phyloP scores from a whole-genome alignment of 2,329 filamentous ascomycete genomes.

The Arachnopeziza araneosa region DNA sequence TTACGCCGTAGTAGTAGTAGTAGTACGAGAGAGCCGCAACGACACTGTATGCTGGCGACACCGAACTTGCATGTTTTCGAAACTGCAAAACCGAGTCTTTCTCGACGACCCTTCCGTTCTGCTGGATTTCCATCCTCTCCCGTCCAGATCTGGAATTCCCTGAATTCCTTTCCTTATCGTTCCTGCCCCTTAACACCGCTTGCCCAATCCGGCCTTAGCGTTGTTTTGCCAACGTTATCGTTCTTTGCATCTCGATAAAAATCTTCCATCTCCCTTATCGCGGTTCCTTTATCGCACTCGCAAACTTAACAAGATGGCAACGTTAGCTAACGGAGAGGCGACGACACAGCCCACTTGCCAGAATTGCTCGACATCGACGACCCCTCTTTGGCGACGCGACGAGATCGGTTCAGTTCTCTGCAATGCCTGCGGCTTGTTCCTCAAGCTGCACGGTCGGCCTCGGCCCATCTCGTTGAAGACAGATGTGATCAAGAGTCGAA shows the following conservation, averaged over 20 bases:
- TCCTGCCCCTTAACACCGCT: background rate
- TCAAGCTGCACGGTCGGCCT: slow-evolving; percentile 91
- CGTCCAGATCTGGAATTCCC: too few species aligned
- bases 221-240: background rate
- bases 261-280: slow-evolving; percentile 3
- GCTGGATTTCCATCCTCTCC: too few species aligned
- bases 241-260: background rate
- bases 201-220: background rate
- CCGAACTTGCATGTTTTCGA: too few species aligned
- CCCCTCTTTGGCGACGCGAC: slow-evolving; percentile 94
- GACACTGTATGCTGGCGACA: too few species aligned
- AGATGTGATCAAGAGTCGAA: slow-evolving; percentile 98
- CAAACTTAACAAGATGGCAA: slow-evolving; percentile 36
- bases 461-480: slow-evolving; percentile 96
- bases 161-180: background rate
- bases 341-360: slow-evolving; percentile 86
- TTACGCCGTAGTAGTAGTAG: too few species aligned
- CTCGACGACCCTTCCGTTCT: too few species aligned
- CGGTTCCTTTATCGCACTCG: background rate
- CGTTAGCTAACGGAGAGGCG: slow-evolving; percentile 45
- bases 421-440: slow-evolving; percentile 95
- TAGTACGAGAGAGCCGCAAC: too few species aligned
- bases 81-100: too few species aligned
- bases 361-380: slow-evolving; percentile 93
- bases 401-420: slow-evolving; percentile 93